Percentiles rank a stretch among this genome's conserved stretches.
Conservation (phyloP, 441 rosid genomes). For the Corymbia calophylla region DNA sequence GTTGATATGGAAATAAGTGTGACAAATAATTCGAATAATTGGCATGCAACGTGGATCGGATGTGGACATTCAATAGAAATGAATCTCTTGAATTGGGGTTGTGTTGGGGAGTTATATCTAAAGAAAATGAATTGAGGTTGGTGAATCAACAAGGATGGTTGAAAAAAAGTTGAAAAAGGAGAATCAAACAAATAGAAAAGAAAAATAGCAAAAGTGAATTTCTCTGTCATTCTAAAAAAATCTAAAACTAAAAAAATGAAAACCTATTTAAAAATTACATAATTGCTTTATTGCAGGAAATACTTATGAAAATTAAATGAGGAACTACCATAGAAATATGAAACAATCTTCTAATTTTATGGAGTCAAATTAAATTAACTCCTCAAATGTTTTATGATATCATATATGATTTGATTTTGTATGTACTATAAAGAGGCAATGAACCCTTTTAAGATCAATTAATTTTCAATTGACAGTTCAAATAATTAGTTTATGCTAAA, state of each 20-base stretch:
- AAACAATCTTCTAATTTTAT: not conserved
- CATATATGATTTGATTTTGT: not conserved
- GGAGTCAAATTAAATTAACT: not conserved
- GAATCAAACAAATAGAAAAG: not conserved
- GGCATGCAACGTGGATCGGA: not conserved
- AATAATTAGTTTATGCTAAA: too few relatives aligned
- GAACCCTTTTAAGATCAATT: not conserved
- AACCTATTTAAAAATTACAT: not conserved
- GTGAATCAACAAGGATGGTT: not conserved
- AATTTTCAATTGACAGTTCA: not conserved
- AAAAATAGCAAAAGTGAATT: not conserved
- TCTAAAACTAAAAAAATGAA: fast-evolving
- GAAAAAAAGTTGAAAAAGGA: not conserved
- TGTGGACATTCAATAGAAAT: fast-evolving
- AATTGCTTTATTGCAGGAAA: not conserved
- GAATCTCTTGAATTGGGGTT: not conserved
- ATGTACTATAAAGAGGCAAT: not conserved
- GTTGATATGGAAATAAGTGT: fast-evolving
- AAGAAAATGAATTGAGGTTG: not conserved
- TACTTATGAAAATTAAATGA: not conserved
- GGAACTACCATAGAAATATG: not conserved
- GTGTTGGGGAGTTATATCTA: fast-evolving
- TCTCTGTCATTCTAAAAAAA: not conserved
- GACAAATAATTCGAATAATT: not conserved
- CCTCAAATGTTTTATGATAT: not conserved